phyloP scores from a whole-genome alignment of 768 basidiomycete species.

The Filobasidium wieringae region DNA sequence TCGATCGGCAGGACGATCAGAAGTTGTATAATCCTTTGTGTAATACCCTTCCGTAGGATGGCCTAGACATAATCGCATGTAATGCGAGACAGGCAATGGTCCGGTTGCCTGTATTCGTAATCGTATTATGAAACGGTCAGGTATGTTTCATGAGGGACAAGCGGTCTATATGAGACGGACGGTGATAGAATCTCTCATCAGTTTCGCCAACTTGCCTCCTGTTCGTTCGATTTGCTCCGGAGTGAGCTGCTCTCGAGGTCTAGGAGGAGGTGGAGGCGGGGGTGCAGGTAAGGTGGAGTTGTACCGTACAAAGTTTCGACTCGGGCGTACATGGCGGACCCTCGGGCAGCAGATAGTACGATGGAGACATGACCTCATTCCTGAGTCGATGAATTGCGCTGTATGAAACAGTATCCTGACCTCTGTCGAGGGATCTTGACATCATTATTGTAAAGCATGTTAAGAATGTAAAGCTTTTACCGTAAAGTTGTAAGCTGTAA shows the following conservation, averaged over 20 bases:
- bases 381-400: no score
- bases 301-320: no score
- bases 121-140: background rate
- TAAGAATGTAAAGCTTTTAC: no score
- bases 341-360: no score
- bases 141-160: background rate
- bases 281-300: no score
- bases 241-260: background rate
- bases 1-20: background rate
- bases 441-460: no score
- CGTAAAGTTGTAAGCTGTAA: no score
- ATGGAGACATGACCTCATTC: no score
- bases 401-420: no score
- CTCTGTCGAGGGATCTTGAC: no score
- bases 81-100: conserved; percentile 72
- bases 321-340: no score
- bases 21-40: conserved; percentile 41
- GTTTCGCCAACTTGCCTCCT: conserved; percentile 47
- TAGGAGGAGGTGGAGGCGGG: background rate
- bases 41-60: conserved; percentile 92
- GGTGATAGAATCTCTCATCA: conserved; percentile 61
- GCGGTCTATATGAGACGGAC: conserved; percentile 39
- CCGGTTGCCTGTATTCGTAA: conserved; percentile 56
- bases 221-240: conserved; percentile 9
- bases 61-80: conserved; percentile 81